Conservation (phyloP, 192 early-diverging fungal genomes). For the Coemansia sp. region DNA sequence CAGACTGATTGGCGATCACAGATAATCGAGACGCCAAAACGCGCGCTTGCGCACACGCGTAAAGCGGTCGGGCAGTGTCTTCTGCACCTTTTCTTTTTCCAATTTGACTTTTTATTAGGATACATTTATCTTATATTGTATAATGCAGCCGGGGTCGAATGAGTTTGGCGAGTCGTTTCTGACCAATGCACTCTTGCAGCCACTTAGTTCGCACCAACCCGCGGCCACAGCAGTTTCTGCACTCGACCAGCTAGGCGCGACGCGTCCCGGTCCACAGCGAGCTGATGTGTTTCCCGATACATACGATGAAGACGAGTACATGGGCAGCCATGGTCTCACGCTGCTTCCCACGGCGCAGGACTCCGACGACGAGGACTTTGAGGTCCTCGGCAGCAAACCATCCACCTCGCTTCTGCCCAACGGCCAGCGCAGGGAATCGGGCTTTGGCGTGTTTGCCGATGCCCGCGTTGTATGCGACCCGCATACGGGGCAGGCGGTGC, state of each 20-base stretch:
- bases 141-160: not conserved
- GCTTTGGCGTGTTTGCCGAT: conserved; percentile 21
- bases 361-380: conserved; percentile 12
- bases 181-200: not conserved
- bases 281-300: conserved; percentile 1
- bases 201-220: not conserved
- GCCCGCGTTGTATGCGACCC: conserved; percentile 16
- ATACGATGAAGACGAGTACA: not conserved
- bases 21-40: not conserved
- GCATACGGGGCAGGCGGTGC: conserved; percentile 13
- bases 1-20: not conserved
- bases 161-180: not conserved
- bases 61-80: not conserved
- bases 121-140: too few species aligned
- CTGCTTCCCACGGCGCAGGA: conserved; percentile 25
- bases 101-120: not conserved
- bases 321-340: conserved; percentile 5
- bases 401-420: not conserved
- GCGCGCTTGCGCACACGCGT: not conserved
- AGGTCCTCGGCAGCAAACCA: not conserved
- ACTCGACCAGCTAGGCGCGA: not conserved
- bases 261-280: not conserved
- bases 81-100: not conserved
- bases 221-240: not conserved
- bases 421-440: not conserved